Conservation (phyloP, 306 rosid species). For the Acmispon strigosus region DNA sequence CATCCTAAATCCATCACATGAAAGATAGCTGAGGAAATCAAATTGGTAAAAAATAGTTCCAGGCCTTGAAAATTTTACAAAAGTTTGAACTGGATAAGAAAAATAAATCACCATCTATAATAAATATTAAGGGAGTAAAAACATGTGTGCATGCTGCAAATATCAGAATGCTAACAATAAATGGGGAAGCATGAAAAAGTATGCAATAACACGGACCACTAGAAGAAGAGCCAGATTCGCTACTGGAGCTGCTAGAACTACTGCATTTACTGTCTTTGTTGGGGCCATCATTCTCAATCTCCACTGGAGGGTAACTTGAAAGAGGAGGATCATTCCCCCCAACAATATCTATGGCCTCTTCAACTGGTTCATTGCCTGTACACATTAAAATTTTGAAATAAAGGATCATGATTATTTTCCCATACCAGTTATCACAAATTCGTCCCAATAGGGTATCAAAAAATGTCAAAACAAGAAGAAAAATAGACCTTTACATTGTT, state of each 20-base stretch:
- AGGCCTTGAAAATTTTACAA: no score
- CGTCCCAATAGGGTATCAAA: background rate
- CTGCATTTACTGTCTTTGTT: slow-evolving; percentile 44
- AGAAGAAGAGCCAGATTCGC: slow-evolving; percentile 64
- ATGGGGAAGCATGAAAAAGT: background rate
- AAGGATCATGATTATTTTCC: background rate
- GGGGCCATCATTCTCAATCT: slow-evolving; percentile 48
- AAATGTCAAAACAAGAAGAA: background rate
- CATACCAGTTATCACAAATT: background rate
- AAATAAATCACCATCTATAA: background rate
- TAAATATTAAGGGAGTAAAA: background rate
- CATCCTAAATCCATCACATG: no score
- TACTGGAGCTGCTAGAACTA: slow-evolving; percentile 53
- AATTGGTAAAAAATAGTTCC: background rate
- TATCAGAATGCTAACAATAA: background rate
- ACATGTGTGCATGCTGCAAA: background rate
- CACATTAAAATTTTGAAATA: background rate
- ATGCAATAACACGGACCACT: slow-evolving; percentile 57
- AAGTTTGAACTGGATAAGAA: background rate
- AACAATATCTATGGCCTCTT: slow-evolving; percentile 65
- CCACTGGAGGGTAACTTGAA: slow-evolving; percentile 48
- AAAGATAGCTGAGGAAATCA: background rate
- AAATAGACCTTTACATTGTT: slow-evolving; percentile 47
- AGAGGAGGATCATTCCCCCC: slow-evolving; percentile 62
- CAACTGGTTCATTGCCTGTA: slow-evolving; percentile 49